phyloP scores from a whole-genome alignment of 257 asterid genomes.

The Misopates orontium region DNA sequence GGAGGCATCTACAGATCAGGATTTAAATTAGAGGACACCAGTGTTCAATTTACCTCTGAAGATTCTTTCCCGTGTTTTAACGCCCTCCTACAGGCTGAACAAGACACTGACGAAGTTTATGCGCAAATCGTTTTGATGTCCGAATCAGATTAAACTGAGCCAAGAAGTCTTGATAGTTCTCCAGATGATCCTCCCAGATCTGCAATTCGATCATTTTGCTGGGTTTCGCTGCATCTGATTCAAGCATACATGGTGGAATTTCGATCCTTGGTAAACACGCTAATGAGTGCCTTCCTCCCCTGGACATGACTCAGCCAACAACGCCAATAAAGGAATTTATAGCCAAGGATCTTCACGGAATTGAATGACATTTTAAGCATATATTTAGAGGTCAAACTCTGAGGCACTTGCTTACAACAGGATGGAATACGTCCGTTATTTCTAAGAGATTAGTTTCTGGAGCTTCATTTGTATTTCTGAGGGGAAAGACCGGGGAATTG shows the following conservation, averaged over 20 bases:
- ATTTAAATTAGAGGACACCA: slow-evolving; percentile 44
- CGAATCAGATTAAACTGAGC: slow-evolving; percentile 3
- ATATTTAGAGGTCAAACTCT: slow-evolving; percentile 45
- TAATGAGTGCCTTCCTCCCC: slow-evolving; percentile 95
- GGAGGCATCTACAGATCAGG: slow-evolving; percentile 65
- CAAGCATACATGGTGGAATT: slow-evolving; percentile 98
- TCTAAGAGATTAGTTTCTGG: slow-evolving; percentile 60
- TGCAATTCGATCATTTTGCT: slow-evolving; percentile 70
- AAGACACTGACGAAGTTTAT: slow-evolving; percentile 17
- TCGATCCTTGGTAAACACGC: slow-evolving; percentile 99
- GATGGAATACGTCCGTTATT: slow-evolving; percentile 59
- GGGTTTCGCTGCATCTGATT: slow-evolving; percentile 94
- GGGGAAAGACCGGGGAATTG: slow-evolving; percentile 49
- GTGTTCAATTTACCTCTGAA: slow-evolving; percentile 53
- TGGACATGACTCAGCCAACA: slow-evolving; percentile 56
- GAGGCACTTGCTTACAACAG: slow-evolving; percentile 60
- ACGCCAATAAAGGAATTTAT: slow-evolving; percentile 57
- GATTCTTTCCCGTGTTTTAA: slow-evolving; percentile 55
- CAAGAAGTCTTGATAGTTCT: too few relatives aligned
- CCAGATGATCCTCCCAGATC: slow-evolving; percentile 16
- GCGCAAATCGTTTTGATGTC: slow-evolving; percentile 10
- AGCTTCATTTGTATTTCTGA: slow-evolving; percentile 50
- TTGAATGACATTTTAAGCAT: slow-evolving; percentile 60
- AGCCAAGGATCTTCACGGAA: slow-evolving; percentile 61
- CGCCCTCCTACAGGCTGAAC: slow-evolving; percentile 36